These are phyloP conservation scores for Neonectria neomacrospora DNA, from an alignment of 2,329 filamentous ascomycete genomes.

Conservation along the genomic window DNA sequence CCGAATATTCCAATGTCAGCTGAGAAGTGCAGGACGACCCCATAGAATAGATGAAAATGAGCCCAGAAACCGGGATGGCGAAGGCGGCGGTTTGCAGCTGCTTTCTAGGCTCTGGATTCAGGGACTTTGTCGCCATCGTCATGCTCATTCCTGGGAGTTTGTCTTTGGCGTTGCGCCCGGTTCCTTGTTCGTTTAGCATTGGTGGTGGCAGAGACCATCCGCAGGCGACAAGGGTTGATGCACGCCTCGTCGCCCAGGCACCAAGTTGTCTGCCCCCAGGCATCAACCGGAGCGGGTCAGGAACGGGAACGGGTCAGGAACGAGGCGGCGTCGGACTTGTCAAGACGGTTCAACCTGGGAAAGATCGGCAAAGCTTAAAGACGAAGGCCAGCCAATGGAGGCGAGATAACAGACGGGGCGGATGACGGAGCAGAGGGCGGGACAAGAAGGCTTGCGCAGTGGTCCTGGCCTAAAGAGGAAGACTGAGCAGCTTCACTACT, in stretches of 20 bases:
- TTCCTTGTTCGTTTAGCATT: constrained; percentile 34
- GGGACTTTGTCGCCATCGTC: constrained; percentile 3
- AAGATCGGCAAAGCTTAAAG: constrained; percentile 33
- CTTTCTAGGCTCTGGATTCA: background rate
- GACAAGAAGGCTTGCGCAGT: constrained; percentile 6
- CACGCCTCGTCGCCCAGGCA: constrained; percentile 41
- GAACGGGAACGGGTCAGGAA: constrained; percentile 4
- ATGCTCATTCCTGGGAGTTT: constrained; percentile 19
- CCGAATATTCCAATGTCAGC: constrained; percentile 16
- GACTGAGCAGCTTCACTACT: constrained; percentile 6
- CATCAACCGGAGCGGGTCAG: constrained; percentile 26
- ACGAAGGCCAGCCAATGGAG: constrained; percentile 31
- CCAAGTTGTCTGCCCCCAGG: constrained; percentile 7
- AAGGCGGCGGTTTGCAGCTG: constrained; percentile 34
- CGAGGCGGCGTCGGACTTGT: constrained; percentile 24
- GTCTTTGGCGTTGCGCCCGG: background rate
- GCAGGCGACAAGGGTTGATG: constrained; percentile 26
- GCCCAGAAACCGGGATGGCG: constrained; percentile 11
- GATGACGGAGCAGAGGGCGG: constrained; percentile 9
- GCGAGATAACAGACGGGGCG: constrained; percentile 6
- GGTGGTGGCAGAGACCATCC: constrained; percentile 24
- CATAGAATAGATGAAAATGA: constrained; percentile 26
- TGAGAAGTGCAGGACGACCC: constrained; percentile 19
- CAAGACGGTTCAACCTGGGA: constrained; percentile 23
- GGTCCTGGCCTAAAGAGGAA: constrained; percentile 5